phyloP scores from a whole-genome alignment of 2,329 filamentous ascomycete species.

The Verticillium longisporum region DNA sequence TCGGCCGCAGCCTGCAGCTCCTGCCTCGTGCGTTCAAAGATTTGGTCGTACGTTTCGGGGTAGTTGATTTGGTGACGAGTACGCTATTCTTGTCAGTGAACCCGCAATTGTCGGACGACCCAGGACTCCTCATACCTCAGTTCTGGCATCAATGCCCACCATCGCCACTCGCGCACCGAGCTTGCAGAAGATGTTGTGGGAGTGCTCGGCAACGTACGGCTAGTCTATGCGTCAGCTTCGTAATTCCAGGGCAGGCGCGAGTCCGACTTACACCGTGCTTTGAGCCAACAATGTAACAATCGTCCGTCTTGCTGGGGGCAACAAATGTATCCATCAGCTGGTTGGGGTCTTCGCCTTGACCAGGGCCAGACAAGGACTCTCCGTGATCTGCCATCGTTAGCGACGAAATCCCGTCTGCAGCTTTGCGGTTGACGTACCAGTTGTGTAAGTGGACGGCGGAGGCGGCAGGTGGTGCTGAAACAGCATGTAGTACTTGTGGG shows the following conservation, averaged over 20 bases:
- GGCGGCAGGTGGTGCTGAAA: constrained; percentile 94
- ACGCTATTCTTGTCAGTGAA: constrained; percentile 36
- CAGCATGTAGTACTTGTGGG: constrained; percentile 96
- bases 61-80: constrained; percentile 95
- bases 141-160: constrained; percentile 85
- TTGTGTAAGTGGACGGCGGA: constrained; percentile 78
- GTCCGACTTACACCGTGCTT: constrained; percentile 61
- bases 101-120: neutral
- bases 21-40: constrained; percentile 68
- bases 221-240: constrained; percentile 42
- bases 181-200: constrained; percentile 78
- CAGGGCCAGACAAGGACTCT: neutral
- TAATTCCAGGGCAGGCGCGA: no score
- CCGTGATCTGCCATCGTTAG: constrained; percentile 37
- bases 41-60: constrained; percentile 76
- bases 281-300: constrained; percentile 72
- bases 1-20: constrained; percentile 65
- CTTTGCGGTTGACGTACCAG: constrained; percentile 41
- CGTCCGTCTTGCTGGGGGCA: constrained; percentile 44
- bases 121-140: constrained; percentile 50
- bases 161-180: constrained; percentile 80
- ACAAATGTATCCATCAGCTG: constrained; percentile 75
- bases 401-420: constrained; percentile 17
- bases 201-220: constrained; percentile 85
- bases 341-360: constrained; percentile 55